Base-by-base conservation (phyloP, 2,329 filamentous ascomycete species). In the Grosmannia serpens region DNA sequence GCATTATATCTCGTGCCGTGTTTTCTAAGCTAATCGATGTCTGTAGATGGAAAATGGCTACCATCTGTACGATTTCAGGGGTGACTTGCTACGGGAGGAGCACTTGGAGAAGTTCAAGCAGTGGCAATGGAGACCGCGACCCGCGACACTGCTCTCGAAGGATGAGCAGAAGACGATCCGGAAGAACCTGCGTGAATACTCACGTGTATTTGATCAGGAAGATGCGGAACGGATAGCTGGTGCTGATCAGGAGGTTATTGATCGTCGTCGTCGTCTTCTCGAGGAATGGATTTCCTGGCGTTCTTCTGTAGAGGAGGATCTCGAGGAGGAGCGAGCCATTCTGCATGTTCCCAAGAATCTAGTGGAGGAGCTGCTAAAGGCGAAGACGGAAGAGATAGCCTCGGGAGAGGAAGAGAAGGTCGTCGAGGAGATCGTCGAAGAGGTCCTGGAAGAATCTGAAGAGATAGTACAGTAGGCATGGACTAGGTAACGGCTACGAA, bases 151-250 rank as follows among this genome's bases (percentile, higher is more conserved):
- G 62, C 87, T 99, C 59, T 86, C 83, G 73, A 96, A 96, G 77
- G 92, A 97, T 63, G 92, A 99, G 79, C 94, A 97, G 78, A 95
- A 96, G 81, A 83, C 88, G 68, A 89, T 97, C 68, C 92, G 95
- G 77, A 96, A 96, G 84, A 99, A 96, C 75, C 85, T 99, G 58
- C 89, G 92, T 66, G 94, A 97, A 74, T 99, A 96, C 83, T 90
- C 86, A 72, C 89, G 89, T 70, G 80, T 88, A 64, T 99, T 99
- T 72, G 94, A 99, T 66, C 90, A 96, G 75, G 88, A 96, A 71
- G 95, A 99, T 74, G 84, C 87, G 63, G 91, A 95, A 70, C 91
- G 92, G 70, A 91, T 91, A 69, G 92, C 91, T 62, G 92, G 90
- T 58, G 94, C 92, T 67, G 94, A 97, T 76, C 84, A 91, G 68